These are phyloP conservation scores for Agastache rugosa DNA, from an alignment of 257 asterid species.

Conservation along the genomic window DNA sequence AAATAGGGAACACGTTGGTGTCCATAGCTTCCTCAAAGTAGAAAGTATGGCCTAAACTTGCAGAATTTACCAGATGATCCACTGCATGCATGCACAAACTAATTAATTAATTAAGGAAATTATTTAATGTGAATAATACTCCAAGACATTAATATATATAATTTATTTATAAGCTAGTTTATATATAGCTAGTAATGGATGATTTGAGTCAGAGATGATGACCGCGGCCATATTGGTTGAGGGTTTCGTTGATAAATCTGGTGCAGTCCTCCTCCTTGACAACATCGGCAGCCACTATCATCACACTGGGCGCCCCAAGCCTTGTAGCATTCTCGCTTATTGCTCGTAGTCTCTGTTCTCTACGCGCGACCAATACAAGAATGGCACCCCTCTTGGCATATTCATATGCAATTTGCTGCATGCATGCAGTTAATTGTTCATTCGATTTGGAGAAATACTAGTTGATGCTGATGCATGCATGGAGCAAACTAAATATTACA, in stretches of 20 bases:
- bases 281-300: slow-evolving; percentile 86
- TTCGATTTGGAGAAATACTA: too few relatives aligned
- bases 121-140: slow-evolving; percentile 19
- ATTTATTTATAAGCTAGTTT: too few relatives aligned
- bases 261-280: slow-evolving; percentile 86
- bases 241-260: slow-evolving; percentile 69
- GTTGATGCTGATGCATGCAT: too few relatives aligned
- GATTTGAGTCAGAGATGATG: too few relatives aligned
- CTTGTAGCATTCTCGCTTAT: slow-evolving; percentile 72
- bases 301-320: slow-evolving; percentile 68
- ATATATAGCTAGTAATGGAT: too few relatives aligned
- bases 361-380: slow-evolving; percentile 80
- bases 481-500: too few relatives aligned
- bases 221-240: slow-evolving; percentile 70
- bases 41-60: slow-evolving; percentile 87
- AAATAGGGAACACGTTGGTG: slow-evolving; percentile 70
- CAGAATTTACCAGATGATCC: slow-evolving; percentile 90
- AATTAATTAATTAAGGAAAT: background rate
- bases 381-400: slow-evolving; percentile 81
- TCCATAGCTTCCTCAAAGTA: slow-evolving; percentile 89
- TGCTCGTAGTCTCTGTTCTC: slow-evolving; percentile 70
- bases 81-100: slow-evolving; percentile 42
- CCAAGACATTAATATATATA: too few relatives aligned
- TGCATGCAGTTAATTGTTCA: too few relatives aligned
- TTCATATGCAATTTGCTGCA: slow-evolving; percentile 86